These are phyloP conservation scores for Dillenia suffruticosa DNA, from an alignment of 164 flowering plant species.

Conservation along the genomic window DNA sequence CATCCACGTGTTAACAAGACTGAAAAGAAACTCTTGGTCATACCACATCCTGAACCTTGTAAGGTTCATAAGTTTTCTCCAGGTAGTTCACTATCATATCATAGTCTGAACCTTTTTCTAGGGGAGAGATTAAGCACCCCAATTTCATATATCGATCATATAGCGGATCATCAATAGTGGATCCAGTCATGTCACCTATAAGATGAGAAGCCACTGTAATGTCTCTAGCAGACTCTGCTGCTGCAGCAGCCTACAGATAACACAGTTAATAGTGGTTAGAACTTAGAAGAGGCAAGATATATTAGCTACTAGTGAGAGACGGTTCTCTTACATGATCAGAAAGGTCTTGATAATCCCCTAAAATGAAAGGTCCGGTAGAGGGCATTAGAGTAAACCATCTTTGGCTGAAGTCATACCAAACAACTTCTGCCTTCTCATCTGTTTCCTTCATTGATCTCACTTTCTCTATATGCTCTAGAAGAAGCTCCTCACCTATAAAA, in stretches of 20 bases:
- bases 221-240: constrained; percentile 60
- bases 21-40: constrained; percentile 3
- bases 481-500: constrained; percentile 58
- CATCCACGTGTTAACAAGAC: neutral
- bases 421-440: constrained; percentile 32
- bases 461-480: constrained; percentile 40
- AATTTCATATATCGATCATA: constrained; percentile 48
- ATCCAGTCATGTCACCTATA: constrained; percentile 67
- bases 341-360: constrained; percentile 46
- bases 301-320: no score
- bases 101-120: constrained; percentile 66
- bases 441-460: constrained; percentile 33
- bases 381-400: constrained; percentile 76
- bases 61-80: constrained; percentile 76
- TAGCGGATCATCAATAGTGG: constrained; percentile 73
- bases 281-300: no score
- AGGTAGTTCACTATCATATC: constrained; percentile 68
- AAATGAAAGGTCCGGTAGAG: constrained; percentile 60
- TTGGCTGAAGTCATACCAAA: constrained; percentile 69
- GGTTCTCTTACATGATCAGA: constrained; percentile 63
- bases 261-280: neutral
- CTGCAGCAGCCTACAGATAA: constrained; percentile 54
- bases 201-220: constrained; percentile 58
- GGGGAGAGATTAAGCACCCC: constrained; percentile 47
- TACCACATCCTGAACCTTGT: constrained; percentile 62